These are phyloP conservation scores for Cercospora canescens DNA, from an alignment of 2,329 filamentous ascomycete genomes.

Conservation along the genomic window DNA sequence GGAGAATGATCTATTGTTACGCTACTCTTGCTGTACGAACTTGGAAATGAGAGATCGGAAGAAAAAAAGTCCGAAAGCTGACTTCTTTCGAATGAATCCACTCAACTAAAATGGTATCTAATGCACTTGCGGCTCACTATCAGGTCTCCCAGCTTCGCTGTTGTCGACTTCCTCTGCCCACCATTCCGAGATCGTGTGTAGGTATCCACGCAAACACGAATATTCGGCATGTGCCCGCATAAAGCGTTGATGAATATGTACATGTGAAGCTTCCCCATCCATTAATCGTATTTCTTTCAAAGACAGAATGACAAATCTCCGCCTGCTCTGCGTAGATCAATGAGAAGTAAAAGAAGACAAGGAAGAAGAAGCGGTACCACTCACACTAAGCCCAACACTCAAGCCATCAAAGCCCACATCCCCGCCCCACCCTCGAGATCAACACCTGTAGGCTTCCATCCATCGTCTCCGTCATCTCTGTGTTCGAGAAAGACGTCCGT, in stretches of 20 bases:
- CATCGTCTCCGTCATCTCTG: conserved; percentile 11
- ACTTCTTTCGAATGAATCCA: background rate
- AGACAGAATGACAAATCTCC: background rate
- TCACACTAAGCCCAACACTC: conserved; percentile 1
- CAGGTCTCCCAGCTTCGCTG: background rate
- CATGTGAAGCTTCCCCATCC: background rate
- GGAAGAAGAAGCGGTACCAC: background rate
- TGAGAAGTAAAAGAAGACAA: too few relatives aligned
- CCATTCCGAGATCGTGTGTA: background rate
- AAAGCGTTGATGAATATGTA: background rate
- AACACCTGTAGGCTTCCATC: conserved; percentile 10
- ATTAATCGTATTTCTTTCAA: background rate
- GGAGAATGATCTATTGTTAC: background rate
- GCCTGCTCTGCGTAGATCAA: background rate
- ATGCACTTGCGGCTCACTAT: background rate
- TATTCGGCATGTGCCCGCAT: background rate
- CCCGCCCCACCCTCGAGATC: background rate
- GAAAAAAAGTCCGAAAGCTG: background rate
- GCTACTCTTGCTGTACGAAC: background rate
- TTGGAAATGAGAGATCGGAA: background rate
- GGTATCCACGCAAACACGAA: too few relatives aligned
- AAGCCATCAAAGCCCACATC: background rate
- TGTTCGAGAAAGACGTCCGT: background rate
- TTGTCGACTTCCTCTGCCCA: background rate
- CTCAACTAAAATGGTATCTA: background rate